Conservation (phyloP, 192 early-diverging fungal species). For the Umbelopsis vinacea region DNA sequence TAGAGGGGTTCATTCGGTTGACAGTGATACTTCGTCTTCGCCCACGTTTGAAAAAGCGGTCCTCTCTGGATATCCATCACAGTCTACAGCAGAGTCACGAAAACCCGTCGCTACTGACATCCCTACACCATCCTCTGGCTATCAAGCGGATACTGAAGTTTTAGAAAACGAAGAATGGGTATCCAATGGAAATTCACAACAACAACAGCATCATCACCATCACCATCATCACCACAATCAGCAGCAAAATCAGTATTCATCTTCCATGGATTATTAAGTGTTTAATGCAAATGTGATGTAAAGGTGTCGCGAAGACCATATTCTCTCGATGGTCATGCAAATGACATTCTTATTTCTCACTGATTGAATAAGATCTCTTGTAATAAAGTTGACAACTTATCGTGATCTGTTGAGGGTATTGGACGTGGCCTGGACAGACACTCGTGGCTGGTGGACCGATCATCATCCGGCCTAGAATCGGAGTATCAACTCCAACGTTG, state of each 20-base stretch:
- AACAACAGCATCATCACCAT: not conserved
- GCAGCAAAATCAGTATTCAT: not conserved
- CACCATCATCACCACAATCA: not conserved
- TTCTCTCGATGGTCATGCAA: too few relatives aligned
- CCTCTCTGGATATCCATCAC: not conserved
- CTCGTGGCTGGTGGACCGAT: too few relatives aligned
- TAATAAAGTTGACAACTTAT: not conserved
- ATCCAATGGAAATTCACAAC: not conserved
- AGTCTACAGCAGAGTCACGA: not conserved
- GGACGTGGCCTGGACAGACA: too few relatives aligned
- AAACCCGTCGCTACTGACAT: conserved; percentile 7
- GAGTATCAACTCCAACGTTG: not conserved
- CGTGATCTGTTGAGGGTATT: too few relatives aligned
- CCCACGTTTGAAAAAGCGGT: not conserved
- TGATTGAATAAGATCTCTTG: not conserved
- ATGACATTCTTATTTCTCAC: not conserved
- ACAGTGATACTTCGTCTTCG: conserved; percentile 8
- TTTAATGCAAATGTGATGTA: too few relatives aligned
- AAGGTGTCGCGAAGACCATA: too few relatives aligned
- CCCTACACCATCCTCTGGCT: conserved; percentile 15
- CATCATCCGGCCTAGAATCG: not conserved
- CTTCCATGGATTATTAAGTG: not conserved
- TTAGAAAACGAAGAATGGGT: not conserved
- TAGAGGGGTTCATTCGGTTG: conserved; percentile 7
- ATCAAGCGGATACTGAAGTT: conserved; percentile 18